These are phyloP conservation scores for Plasmodium fragile DNA, from an alignment of 169 alveolate species.

Conservation along the genomic window DNA sequence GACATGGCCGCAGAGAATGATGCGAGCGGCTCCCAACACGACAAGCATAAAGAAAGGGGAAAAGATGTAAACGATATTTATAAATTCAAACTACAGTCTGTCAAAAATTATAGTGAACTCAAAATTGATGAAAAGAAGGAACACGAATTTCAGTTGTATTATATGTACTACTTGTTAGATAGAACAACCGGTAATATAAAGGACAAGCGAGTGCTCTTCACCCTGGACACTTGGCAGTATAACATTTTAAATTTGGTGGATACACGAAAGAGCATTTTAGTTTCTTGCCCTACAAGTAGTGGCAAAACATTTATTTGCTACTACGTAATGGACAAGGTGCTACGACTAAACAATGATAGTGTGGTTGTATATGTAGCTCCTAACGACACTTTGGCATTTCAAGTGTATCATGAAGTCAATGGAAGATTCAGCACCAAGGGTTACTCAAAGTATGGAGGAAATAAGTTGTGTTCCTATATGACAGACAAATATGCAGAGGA, in stretches of 20 bases:
- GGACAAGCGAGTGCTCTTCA: conserved; percentile 92
- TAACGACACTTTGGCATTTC: conserved; percentile 92
- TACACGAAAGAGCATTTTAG: conserved; percentile 85
- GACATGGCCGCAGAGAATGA: conserved; percentile 19
- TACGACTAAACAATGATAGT: conserved; percentile 90
- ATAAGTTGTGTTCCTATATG: conserved; percentile 78
- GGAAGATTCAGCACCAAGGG: conserved; percentile 92
- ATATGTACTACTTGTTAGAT: conserved; percentile 90
- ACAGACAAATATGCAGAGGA: conserved; percentile 86
- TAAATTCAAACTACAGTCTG: conserved; percentile 43
- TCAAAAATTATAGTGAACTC: conserved; percentile 37
- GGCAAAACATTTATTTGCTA: conserved; percentile 95
- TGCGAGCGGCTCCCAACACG: conserved; percentile 19
- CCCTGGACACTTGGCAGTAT: conserved; percentile 94
- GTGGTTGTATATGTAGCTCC: conserved; percentile 93
- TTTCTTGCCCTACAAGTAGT: conserved; percentile 93
- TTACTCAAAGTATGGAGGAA: conserved; percentile 82
- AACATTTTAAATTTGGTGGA: conserved; percentile 89
- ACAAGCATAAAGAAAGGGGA: background rate
- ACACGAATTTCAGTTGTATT: conserved; percentile 84
- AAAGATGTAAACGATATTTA: conserved; percentile 18
- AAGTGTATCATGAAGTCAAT: conserved; percentile 91
- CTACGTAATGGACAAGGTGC: conserved; percentile 93
- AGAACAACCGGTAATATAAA: conserved; percentile 88
- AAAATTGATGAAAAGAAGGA: conserved; percentile 80